These are phyloP conservation scores for Candida tropicalis DNA, from an alignment of 1,139 yeast genomes.

Conservation along the genomic window DNA sequence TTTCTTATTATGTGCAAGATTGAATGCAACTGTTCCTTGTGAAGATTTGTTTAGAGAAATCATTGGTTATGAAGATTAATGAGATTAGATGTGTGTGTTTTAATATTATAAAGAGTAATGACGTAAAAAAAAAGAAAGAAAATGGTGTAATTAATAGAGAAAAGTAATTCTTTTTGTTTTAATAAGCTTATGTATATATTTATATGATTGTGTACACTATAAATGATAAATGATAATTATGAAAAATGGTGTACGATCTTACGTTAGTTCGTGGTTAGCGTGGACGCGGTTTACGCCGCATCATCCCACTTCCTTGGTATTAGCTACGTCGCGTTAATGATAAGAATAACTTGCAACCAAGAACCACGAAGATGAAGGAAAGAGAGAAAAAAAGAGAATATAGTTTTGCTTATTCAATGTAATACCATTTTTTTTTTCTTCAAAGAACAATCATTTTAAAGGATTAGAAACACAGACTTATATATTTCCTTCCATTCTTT, in stretches of 20 bases:
- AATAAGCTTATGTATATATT: not conserved
- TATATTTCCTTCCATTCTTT: too few relatives aligned
- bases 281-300: too few relatives aligned
- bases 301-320: too few relatives aligned
- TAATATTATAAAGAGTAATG: slow-evolving; percentile 2
- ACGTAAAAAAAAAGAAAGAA: too few relatives aligned
- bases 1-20: slow-evolving; percentile 82
- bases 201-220: not conserved
- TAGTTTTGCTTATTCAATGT: too few relatives aligned
- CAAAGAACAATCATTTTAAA: not conserved
- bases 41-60: slow-evolving; percentile 75
- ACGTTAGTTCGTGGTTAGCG: too few relatives aligned
- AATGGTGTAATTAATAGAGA: slow-evolving; percentile 4
- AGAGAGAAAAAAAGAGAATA: too few relatives aligned
- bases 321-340: too few relatives aligned
- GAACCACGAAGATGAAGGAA: too few relatives aligned
- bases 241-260: too few relatives aligned
- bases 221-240: not conserved
- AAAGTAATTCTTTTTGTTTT: not conserved
- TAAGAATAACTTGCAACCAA: not conserved
- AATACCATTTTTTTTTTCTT: too few relatives aligned
- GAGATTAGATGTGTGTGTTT: not conserved
- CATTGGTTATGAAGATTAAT: slow-evolving; percentile 48
- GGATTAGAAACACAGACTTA: too few relatives aligned
- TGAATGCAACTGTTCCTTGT: slow-evolving; percentile 84